phyloP scores from a whole-genome alignment of 352 stramenopile species.

The Phytophthora litchii region DNA sequence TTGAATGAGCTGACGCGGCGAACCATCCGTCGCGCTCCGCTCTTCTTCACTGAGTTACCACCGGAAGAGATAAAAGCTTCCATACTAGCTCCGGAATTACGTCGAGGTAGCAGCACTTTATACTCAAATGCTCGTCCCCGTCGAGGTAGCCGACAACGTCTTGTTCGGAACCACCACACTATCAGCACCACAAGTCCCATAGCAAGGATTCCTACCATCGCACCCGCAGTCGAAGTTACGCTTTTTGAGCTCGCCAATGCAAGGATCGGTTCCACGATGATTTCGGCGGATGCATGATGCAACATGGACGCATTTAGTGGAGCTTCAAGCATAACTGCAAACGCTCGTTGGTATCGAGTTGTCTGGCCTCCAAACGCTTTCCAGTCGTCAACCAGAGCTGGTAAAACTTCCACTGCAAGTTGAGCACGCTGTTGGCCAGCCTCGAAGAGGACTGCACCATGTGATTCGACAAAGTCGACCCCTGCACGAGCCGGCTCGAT shows the following conservation, averaged over 20 bases:
- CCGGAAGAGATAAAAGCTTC: constrained; percentile 1
- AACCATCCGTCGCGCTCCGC: constrained; percentile 14
- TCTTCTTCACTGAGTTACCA: constrained; percentile 9
- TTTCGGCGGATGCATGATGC: constrained; percentile 14
- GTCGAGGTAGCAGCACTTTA: constrained; percentile 33
- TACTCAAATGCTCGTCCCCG: constrained; percentile 52
- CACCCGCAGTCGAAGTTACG: not conserved
- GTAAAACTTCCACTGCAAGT: constrained; percentile 35
- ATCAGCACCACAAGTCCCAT: constrained; percentile 20
- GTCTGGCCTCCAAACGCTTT: not conserved
- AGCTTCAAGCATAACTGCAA: constrained; percentile 23
- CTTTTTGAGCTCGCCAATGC: not conserved
- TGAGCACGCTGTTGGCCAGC: constrained; percentile 22
- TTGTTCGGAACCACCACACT: constrained; percentile 17
- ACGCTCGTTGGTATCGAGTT: constrained; percentile 13
- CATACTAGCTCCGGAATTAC: constrained; percentile 15
- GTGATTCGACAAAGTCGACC: constrained; percentile 34
- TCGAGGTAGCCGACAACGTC: constrained; percentile 3
- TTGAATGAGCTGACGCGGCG: constrained; percentile 20
- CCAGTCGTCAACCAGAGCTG: constrained; percentile 8
- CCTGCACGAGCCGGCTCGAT: constrained; percentile 17
- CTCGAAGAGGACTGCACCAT: constrained; percentile 32
- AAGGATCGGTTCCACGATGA: constrained; percentile 21
- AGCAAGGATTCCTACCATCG: constrained; percentile 6
- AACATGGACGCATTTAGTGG: constrained; percentile 5